Percentiles rank a stretch among this genome's conserved stretches.
These are phyloP conservation scores for Xylaria curta DNA, from an alignment of 495 filamentous ascomycete genomes.

Conservation along the genomic window DNA sequence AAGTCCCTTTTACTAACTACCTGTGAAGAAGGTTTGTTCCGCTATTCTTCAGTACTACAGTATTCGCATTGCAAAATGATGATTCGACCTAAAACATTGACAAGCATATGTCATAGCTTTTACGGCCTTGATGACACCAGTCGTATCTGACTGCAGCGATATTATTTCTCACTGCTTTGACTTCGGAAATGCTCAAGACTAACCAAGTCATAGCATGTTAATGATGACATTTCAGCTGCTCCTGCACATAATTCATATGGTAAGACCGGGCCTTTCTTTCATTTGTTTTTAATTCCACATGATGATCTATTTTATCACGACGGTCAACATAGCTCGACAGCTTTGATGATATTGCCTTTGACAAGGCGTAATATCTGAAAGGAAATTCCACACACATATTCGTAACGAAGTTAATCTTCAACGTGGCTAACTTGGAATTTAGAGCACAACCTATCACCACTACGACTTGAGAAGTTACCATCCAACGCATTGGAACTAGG, in stretches of 20 bases:
- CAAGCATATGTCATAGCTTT: conserved; percentile 90
- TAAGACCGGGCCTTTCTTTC: conserved; percentile 21
- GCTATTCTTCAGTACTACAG: conserved; percentile 13
- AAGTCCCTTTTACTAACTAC: conserved; percentile 14
- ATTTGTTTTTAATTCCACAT: conserved; percentile 34
- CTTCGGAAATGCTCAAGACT: conserved; percentile 31
- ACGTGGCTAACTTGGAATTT: conserved; percentile 10
- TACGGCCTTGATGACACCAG: conserved; percentile 66
- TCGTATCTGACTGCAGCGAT: conserved; percentile 50
- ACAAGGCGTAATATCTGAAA: conserved; percentile 79
- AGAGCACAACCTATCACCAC: neutral
- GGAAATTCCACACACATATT: conserved; percentile 23
- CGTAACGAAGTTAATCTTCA: neutral
- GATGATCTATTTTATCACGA: conserved; percentile 93
- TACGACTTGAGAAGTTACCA: neutral
- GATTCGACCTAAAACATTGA: conserved; percentile 68
- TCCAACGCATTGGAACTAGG: neutral
- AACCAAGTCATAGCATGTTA: conserved; percentile 25
- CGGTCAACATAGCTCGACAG: conserved; percentile 91
- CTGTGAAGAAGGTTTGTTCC: conserved; percentile 22
- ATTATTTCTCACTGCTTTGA: conserved; percentile 22
- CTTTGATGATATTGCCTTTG: conserved; percentile 93
- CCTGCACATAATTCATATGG: conserved; percentile 7
- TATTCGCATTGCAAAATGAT: conserved; percentile 58
- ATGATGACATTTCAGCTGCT: neutral